A percentile compares a stretch with the other conserved stretches of the same genome.
These are phyloP conservation scores for Crassisporium funariophilum DNA, from an alignment of 768 basidiomycete species.

Conservation along the genomic window DNA sequence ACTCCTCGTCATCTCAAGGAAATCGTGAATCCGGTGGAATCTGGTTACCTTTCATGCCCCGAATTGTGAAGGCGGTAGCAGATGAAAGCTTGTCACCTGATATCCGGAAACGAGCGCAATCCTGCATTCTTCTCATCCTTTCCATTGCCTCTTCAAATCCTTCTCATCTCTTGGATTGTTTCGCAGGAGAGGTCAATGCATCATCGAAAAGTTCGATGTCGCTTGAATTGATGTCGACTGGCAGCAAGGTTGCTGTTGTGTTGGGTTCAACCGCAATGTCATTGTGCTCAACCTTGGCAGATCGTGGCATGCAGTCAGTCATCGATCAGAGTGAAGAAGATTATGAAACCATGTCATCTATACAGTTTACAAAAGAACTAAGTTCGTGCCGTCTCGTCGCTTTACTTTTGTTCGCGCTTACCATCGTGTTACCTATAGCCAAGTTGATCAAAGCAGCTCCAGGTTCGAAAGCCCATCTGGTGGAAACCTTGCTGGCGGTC, in stretches of 20 bases:
- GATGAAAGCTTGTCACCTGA: neutral
- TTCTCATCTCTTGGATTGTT: constrained; percentile 8
- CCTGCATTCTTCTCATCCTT: constrained; percentile 12
- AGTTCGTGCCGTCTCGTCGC: constrained; percentile 32
- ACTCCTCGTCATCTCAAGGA: constrained; percentile 23
- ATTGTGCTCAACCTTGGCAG: constrained; percentile 35
- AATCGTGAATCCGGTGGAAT: constrained; percentile 17
- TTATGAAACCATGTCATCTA: constrained; percentile 19
- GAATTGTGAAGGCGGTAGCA: constrained; percentile 10
- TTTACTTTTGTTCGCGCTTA: constrained; percentile 1
- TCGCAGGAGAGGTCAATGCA: constrained; percentile 13
- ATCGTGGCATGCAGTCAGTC: constrained; percentile 55
- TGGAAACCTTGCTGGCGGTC: constrained; percentile 71
- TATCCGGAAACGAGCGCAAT: constrained; percentile 11
- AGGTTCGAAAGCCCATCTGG: constrained; percentile 54
- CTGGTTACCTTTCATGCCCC: constrained; percentile 33
- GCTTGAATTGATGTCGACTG: constrained; percentile 12
- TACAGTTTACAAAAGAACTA: constrained; percentile 34
- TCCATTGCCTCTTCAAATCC: neutral
- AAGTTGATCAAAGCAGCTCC: constrained; percentile 30
- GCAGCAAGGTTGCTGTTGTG: constrained; percentile 6
- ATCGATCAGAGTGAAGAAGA: constrained; percentile 47
- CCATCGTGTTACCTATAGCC: constrained; percentile 24
- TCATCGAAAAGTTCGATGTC: constrained; percentile 8
- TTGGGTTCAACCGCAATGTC: constrained; percentile 21